Evolutionary conservation across 208 protist species (phyloP).

Genomic region (Trichomonas vaginalis): DNA sequence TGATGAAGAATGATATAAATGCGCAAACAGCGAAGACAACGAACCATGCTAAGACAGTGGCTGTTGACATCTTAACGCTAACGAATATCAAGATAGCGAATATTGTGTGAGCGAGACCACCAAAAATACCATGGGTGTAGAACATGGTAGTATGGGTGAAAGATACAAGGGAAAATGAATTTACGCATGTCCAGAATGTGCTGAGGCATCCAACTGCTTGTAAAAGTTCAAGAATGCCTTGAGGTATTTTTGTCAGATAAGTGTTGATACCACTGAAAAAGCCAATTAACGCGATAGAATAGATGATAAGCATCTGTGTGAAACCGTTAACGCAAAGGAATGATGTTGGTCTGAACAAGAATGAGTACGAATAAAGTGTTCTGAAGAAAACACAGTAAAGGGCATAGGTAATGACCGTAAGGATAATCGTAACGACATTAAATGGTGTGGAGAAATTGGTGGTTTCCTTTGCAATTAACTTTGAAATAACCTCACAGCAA

Average conservation of each 20-base stretch:
- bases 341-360: not conserved
- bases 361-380: not conserved
- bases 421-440: not conserved
- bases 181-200: not conserved
- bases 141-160: not conserved
- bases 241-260: not conserved
- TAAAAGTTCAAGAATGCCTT: not conserved
- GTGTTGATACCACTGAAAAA: not conserved
- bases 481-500: not conserved
- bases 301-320: not conserved
- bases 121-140: not conserved
- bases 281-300: not conserved
- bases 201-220: not conserved
- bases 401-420: not conserved
- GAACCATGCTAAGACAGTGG: not conserved
- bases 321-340: not conserved
- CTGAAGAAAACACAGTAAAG: not conserved
- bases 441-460: not conserved
- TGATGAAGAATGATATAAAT: not conserved
- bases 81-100: not conserved
- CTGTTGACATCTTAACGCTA: not conserved
- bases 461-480: not conserved
- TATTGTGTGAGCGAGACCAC: not conserved
- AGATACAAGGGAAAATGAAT: not conserved
- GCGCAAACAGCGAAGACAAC: not conserved